Evolutionary conservation across 2,329 filamentous ascomycete species (phyloP).

Genomic region (Colletotrichum cereale): DNA sequence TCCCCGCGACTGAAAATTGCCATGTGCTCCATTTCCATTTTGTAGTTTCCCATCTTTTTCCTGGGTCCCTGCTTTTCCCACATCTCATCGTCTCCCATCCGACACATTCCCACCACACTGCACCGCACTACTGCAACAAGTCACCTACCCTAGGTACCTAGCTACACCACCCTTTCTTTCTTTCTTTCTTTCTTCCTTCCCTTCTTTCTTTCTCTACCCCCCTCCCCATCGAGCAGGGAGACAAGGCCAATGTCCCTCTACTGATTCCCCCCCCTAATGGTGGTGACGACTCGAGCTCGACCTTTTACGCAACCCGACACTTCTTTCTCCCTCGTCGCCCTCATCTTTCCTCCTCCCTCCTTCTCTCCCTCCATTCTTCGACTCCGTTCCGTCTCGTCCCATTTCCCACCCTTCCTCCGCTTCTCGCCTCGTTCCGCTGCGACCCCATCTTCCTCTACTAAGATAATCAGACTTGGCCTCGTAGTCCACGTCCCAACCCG

Average conservation of each 20-base stretch:
- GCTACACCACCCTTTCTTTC: not conserved
- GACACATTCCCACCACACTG: not conserved
- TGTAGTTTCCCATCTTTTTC: slow-evolving; percentile 37
- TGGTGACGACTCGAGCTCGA: slow-evolving; percentile 8
- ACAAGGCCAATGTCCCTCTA: not conserved
- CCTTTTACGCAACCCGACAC: not conserved
- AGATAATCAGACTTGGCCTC: not conserved
- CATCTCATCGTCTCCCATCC: not conserved
- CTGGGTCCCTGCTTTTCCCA: slow-evolving; percentile 15
- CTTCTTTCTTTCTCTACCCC: not conserved
- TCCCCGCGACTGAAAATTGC: slow-evolving; percentile 32
- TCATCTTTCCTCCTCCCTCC: not conserved
- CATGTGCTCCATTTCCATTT: slow-evolving; percentile 39
- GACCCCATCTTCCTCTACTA: not conserved
- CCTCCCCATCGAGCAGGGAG: not conserved
- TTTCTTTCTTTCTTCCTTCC: not conserved
- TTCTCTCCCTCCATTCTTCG: not conserved
- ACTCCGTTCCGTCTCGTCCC: not conserved
- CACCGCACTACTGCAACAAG: not conserved
- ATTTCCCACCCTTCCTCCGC: not conserved
- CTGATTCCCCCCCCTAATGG: not conserved
- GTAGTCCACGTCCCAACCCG: not conserved
- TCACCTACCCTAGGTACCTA: too few species aligned
- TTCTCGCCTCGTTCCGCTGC: not conserved
- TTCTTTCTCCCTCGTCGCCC: not conserved